These are phyloP conservation scores for Colletotrichum tropicicola DNA, from an alignment of 2,329 filamentous ascomycete genomes.

Conservation along the genomic window DNA sequence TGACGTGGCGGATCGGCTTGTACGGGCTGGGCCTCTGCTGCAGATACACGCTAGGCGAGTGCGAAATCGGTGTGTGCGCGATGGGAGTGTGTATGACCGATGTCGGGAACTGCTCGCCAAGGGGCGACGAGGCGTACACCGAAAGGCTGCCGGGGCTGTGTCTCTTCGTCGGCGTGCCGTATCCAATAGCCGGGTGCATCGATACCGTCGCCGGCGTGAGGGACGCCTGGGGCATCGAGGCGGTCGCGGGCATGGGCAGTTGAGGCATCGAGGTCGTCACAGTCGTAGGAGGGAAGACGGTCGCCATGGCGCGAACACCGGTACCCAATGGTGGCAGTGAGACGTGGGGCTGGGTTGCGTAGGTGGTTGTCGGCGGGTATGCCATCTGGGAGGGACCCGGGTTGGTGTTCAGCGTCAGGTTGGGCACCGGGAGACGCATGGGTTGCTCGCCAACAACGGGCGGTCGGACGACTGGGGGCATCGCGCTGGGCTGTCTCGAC, in stretches of 20 bases:
- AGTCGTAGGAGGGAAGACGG: conserved; percentile 68
- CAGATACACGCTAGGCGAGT: conserved; percentile 89
- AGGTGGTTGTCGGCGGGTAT: conserved; percentile 49
- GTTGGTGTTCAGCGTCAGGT: conserved; percentile 71
- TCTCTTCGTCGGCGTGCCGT: conserved; percentile 61
- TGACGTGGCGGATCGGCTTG: conserved; percentile 87
- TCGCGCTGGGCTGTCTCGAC: conserved; percentile 39
- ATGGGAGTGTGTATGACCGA: conserved; percentile 67
- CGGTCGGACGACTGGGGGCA: conserved; percentile 17
- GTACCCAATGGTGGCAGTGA: conserved; percentile 71
- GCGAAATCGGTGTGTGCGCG: conserved; percentile 70
- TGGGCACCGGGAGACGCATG: conserved; percentile 73
- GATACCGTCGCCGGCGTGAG: conserved; percentile 26
- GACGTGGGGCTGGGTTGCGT: conserved; percentile 53
- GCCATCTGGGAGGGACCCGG: conserved; percentile 34
- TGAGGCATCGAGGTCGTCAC: conserved; percentile 34
- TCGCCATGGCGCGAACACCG: conserved; percentile 77
- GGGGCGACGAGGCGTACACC: conserved; percentile 72
- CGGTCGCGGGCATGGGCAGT: conserved; percentile 29
- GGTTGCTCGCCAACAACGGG: conserved; percentile 37
- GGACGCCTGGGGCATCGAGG: conserved; percentile 28
- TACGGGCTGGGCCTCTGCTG: conserved; percentile 92
- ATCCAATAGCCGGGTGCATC: conserved; percentile 46
- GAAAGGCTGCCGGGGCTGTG: conserved; percentile 60
- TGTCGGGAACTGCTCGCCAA: conserved; percentile 67